Evolutionary conservation across 306 rosid species (phyloP).

Genomic region (Ziziphus jujuba): DNA sequence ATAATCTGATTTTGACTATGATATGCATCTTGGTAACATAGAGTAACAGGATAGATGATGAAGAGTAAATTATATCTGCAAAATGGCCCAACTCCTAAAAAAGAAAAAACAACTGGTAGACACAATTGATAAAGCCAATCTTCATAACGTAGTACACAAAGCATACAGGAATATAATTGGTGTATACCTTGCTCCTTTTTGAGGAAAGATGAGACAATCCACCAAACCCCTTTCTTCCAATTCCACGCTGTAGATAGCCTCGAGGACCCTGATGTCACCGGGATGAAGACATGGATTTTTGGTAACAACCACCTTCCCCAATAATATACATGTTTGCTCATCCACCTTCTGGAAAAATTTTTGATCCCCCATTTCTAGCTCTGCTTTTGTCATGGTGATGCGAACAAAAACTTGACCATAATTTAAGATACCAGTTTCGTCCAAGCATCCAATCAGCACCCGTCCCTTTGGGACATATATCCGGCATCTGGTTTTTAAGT

Average conservation of each 20-base stretch:
- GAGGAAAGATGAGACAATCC: slow-evolving; percentile 90
- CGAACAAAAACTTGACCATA: slow-evolving; percentile 85
- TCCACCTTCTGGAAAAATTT: slow-evolving; percentile 54
- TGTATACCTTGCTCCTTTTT: slow-evolving; percentile 72
- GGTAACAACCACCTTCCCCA: slow-evolving; percentile 82
- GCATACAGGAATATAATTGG: background rate
- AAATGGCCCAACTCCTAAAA: no score
- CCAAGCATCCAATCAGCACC: slow-evolving; percentile 83
- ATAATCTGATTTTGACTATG: background rate
- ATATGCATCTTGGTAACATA: background rate
- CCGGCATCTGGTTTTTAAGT: slow-evolving; percentile 78
- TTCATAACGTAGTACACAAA: background rate
- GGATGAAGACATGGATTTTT: slow-evolving; percentile 98
- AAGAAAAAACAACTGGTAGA: no score
- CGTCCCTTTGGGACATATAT: slow-evolving; percentile 78
- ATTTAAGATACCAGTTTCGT: slow-evolving; percentile 73
- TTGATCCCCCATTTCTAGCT: slow-evolving; percentile 52
- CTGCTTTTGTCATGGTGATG: slow-evolving; percentile 54
- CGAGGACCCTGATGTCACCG: slow-evolving; percentile 87
- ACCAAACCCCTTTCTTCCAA: slow-evolving; percentile 66
- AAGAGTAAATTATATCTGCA: background rate
- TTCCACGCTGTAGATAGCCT: slow-evolving; percentile 63
- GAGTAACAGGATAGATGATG: background rate
- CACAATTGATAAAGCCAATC: background rate
- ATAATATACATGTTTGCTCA: slow-evolving; percentile 52